A percentile compares a stretch with the other conserved stretches of the same genome.
Conservation (phyloP, 23 red algal species). For the Gracilariopsis chorda region DNA sequence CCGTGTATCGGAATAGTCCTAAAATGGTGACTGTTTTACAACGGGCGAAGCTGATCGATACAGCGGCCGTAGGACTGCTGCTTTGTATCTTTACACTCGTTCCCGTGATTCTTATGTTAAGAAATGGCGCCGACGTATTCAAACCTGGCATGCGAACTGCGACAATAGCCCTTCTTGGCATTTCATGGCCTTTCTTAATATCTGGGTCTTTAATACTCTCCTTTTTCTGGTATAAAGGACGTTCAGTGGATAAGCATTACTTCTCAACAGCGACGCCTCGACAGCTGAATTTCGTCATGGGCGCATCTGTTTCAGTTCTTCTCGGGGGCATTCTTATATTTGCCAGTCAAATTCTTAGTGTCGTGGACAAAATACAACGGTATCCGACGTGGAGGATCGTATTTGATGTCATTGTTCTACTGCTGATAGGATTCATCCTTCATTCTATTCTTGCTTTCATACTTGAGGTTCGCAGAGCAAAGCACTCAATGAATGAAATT, state of each 20-base stretch:
- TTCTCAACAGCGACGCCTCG: background rate
- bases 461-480: background rate
- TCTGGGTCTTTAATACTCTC: background rate
- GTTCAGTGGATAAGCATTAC: background rate
- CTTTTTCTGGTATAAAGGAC: constrained; percentile 2
- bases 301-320: background rate
- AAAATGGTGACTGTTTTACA: constrained; percentile 12
- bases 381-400: background rate
- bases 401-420: background rate
- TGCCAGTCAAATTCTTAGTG: background rate
- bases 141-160: background rate
- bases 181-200: constrained; percentile 6
- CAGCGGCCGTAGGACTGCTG: background rate
- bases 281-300: constrained; percentile 17
- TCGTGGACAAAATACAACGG: constrained; percentile 9
- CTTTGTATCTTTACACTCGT: constrained; percentile 5
- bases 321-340: background rate
- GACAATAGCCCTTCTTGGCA: background rate
- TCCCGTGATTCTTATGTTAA: background rate
- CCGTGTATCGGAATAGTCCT: background rate
- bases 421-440: background rate
- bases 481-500: constrained; percentile 1
- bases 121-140: background rate
- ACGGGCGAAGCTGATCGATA: constrained; percentile 15
- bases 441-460: background rate